Base-by-base conservation (phyloP, 1,284 basidiomycete species). In the Cronartium ribicola region DNA sequence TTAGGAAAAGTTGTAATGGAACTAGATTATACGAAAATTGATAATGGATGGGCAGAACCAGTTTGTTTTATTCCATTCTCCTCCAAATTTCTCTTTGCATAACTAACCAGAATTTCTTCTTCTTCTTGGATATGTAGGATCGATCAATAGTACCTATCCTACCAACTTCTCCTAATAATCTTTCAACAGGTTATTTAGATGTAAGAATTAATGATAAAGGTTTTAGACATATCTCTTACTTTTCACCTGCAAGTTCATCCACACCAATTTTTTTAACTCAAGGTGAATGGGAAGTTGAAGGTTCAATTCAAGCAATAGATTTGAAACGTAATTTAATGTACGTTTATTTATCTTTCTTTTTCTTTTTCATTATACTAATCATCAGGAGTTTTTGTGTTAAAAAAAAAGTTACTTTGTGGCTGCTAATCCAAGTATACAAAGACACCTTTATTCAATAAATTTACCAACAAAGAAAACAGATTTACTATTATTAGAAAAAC, bases 1-100 rank as follows among this genome's bases (percentile, higher is more conserved):
- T 80, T 77, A 37, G 93, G 88, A 11, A 82, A 79, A 66, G 86
- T 90, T 13, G 90, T 91, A 13, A 85, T 91, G 74, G 88, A 84
- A 76, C 83, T 91, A 20, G 92, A 93, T 13, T 87, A 87, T 79
- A 82, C 87, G 17, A 66, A 94, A 79, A 89, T 88, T 0, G 94
- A 95, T 79, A 87, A 88, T 57, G 95, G 95, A 0, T 98, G 95
- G 94, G 92, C 97, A 77, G 91, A 96, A 66, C 81, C 83, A 76
- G 83, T 83, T 29, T 70, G 82, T 78, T 20, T 55, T 2, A 6
- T 13, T n/a, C 3, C 40, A 29, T 36, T 13, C 29, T 3, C 6
- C n/a, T 20, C 10, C 5, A 51, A 5, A 51, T 11, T 17, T 51
- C 48, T n/a, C n/a, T n/a, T n/a, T n/a, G 17, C 17, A 46, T 46